Base-by-base conservation (phyloP, 345 rosid species). In the Sonneratia caseolaris region DNA sequence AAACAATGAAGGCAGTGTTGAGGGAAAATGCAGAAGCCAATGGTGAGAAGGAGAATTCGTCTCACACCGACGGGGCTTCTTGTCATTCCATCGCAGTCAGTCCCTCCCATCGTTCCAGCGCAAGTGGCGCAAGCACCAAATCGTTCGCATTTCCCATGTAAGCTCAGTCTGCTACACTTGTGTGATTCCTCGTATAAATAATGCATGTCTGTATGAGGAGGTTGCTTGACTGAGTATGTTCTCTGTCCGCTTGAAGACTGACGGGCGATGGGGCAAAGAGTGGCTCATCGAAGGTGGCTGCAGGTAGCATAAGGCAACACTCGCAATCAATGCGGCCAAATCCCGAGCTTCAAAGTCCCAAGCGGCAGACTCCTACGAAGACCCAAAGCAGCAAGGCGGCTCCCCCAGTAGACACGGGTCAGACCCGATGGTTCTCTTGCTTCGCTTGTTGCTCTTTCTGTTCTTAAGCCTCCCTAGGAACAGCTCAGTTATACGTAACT, bases 91-190 rank as follows among this genome's bases (percentile, higher is more conserved):
- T 51, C 43, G 37, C 53, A 27, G 37, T 49, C 22, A 79, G 80
- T 24, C 32, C 71, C 19, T 77, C 84, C 72, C 85, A 76, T 70
- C 80, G 72, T 22, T 87, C 97, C 0, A 85, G 79, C 32, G 82
- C 69, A 3, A 75, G 74, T 14, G 82, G 82, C 48, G 70, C 84
- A 13, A 88, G 96, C 69, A 73, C 79, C 76, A 86, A 76, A 76
- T 89, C 97, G n/a, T 93, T 93, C 18, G 96, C 92, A 66, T 91
- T 93, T 76, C 96, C 92, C 61, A 79, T 84, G 98, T 93, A 87
- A 87, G 84, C 59, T 47, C 19, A 38, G 9, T 55, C 43, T 21
- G 3, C 59, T 53, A 6, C 59, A 16, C 16, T 21, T 53, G 16
- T 53, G 16, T 5, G 4, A 15, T 48, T 48, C 59, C 59, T 53